Base-by-base conservation (phyloP, 2,329 filamentous ascomycete species). In the Colletotrichum sidae region DNA sequence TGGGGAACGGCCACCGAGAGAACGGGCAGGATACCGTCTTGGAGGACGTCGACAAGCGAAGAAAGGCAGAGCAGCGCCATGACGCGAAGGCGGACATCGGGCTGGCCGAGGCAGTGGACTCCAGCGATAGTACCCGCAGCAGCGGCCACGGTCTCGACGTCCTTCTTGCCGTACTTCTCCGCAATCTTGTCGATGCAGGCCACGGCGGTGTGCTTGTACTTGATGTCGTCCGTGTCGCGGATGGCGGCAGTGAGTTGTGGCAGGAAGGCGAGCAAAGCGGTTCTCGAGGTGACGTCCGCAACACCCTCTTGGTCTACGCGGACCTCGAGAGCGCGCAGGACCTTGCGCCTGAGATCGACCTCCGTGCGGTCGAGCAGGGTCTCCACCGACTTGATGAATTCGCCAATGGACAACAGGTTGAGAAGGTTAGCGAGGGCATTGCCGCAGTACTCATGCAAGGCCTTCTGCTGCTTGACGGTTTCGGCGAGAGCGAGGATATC, bases 161-260 rank as follows among this genome's bases (percentile, higher is more conserved):
- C 92, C 76, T 94, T 96, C 82, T 96, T 96, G 70, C 96, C 96
- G 75, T 97, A 98, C 76, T 95, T 95, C 78, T 97, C 94, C 2
- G 92, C 88, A 68, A 99, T 96, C 77, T 93, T 92, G 79, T 97
- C 94, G 49, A 98, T 90, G 71, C 95, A 98, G 41, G 90, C 89
- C 67, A 99, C 90, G 1, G 94, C 92, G 10, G 92, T 93, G 72
- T 94, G 90, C 78, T 95, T 94, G 76, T 96, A 90, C 35, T 88
- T 84, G 57, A 91, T 86, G 69, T 96, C 90, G 38, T 86, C 81
- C 7, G 92, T 91, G 54, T 91, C 86, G 60, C 90, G 84, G 65
- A 99, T 88, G 50, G 96, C 92, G 17, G 86, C 84, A 15, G 92
- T 92, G 67, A 97, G 84, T 70, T 90, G 90, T 10, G 92, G 90